Evolutionary conservation across 768 basidiomycete species (phyloP), one percentile per base, ranked within the genome.

Genomic region (Lactarius pseudohatsudake): DNA sequence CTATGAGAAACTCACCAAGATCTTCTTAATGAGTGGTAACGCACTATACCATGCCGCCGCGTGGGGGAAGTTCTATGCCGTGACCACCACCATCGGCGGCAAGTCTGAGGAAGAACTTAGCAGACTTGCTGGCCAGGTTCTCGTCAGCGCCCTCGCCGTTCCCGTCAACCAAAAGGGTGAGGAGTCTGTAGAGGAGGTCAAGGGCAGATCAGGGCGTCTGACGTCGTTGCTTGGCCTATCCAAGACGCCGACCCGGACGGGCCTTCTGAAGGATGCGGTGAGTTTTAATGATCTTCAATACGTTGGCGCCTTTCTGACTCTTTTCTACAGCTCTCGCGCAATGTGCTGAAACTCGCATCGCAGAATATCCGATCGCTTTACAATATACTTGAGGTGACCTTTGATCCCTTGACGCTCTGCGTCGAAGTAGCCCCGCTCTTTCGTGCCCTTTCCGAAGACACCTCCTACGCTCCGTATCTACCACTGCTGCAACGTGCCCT

Each of bases 41-140:
- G 89, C 94, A 4, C 81, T 99, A 16, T 98, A 94, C 79, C 96
- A 98, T 75, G 96, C 96, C 58, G 94, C 96, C 20, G 94, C 96
- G 0, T 98, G 95, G 95, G 87, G 90, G 55, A 83, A 89, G 64
- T 97, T 95, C 76, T 88, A 89, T 73, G 82, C 85, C 68, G 80
- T 92, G 61, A 84, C 90, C 57, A 87, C 85, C 11, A 85, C 81
- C 68, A 87, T 90, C 45, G 88, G 89, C 22, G 90, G 88, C 22
- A 89, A 87, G 75, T 81, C 85, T 0, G 85, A 88, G n/a, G 90
- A 91, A 70, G 93, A 94, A 73, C 78, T 91, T 73, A 81, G 86
- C 66, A 84, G 89, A 69, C 82, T 96, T 47, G 92, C 96, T 0
- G 92, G 91, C 1, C 92, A 95, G 76, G 96, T 97, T 22, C 86